Percentiles rank a stretch among this genome's conserved stretches.
Conservation (phyloP, 192 early-diverging fungal species). For the Obelidium mucronatum region DNA sequence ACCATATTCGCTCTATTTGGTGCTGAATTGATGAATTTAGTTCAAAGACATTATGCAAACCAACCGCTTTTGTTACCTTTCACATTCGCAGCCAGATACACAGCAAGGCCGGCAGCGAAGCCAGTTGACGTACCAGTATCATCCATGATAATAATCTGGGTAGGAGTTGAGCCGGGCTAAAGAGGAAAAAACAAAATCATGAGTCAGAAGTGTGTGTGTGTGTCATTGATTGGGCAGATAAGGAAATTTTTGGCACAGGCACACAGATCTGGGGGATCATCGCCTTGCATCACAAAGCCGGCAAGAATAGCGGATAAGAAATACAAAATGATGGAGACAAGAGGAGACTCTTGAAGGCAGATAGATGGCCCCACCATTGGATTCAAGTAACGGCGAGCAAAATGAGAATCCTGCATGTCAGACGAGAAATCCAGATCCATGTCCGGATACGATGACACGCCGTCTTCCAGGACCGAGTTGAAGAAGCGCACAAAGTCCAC, state of each 20-base stretch:
- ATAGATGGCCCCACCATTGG: conserved; percentile 11
- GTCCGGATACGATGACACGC: background rate
- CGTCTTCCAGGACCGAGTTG: background rate
- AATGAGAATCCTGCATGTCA: conserved; percentile 1
- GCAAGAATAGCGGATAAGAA: background rate
- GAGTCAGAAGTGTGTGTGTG: too few species aligned
- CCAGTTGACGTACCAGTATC: conserved; percentile 6
- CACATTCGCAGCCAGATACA: background rate
- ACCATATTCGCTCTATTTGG: conserved; percentile 10
- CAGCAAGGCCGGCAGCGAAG: conserved; percentile 24
- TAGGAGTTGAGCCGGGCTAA: conserved; percentile 16
- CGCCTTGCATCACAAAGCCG: background rate
- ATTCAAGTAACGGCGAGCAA: background rate
- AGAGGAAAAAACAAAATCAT: background rate
- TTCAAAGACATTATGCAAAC: too few species aligned
- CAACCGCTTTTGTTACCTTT: background rate
- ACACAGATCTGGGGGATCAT: too few species aligned
- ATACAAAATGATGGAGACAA: background rate
- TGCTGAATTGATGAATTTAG: too few species aligned
- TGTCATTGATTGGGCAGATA: too few species aligned
- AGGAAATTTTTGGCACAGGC: too few species aligned
- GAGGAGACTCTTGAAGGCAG: too few species aligned
- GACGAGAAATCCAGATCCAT: background rate
- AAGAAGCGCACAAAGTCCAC: conserved; percentile 9
- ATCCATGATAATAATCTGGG: conserved; percentile 24